Conservation (phyloP, 352 stramenopile species). For the Phytophthora pistaciae region DNA sequence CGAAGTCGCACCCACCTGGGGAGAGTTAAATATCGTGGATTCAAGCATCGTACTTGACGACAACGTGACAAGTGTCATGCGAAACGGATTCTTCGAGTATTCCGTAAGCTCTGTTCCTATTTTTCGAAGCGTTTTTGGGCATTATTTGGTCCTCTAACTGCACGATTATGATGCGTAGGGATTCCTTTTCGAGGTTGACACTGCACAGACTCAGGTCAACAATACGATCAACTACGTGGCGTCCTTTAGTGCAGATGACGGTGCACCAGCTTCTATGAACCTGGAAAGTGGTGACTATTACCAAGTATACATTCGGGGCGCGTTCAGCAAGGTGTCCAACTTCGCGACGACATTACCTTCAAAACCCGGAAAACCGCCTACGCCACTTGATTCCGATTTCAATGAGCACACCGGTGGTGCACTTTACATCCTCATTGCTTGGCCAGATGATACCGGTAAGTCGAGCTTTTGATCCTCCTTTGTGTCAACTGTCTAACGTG, state of each 20-base stretch:
- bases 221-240: conserved; percentile 1
- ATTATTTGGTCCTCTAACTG: neutral
- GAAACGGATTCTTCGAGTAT: conserved; percentile 53
- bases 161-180: conserved; percentile 19
- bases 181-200: conserved; percentile 64
- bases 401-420: conserved; percentile 50
- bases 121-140: neutral
- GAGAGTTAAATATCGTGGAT: conserved; percentile 32
- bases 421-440: conserved; percentile 50
- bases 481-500: too few relatives aligned
- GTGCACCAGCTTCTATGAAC: conserved; percentile 20
- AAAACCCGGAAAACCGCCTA: conserved; percentile 36
- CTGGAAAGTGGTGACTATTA: conserved; percentile 18
- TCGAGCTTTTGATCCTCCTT: too few relatives aligned
- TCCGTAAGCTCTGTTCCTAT: conserved; percentile 37
- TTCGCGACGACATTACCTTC: conserved; percentile 44
- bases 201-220: neutral
- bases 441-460: conserved; percentile 66
- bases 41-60: conserved; percentile 28
- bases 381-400: conserved; percentile 1
- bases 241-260: conserved; percentile 11
- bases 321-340: conserved; percentile 34
- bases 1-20: conserved; percentile 8
- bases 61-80: neutral
- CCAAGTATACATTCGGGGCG: conserved; percentile 38